phyloP scores from a whole-genome alignment of 208 protist species.

The Trypanosoma platydactyli region DNA sequence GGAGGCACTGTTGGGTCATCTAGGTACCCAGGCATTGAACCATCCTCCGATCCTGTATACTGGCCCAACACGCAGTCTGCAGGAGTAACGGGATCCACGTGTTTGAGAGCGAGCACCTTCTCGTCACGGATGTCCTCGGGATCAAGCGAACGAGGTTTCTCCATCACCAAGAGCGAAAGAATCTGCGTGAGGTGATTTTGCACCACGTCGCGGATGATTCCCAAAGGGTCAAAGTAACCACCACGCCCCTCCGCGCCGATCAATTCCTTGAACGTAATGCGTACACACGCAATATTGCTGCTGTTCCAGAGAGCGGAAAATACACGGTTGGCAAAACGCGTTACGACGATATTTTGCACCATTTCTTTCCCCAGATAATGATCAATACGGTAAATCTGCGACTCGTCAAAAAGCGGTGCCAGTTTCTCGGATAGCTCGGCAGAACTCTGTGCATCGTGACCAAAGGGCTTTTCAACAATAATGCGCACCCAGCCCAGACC shows the following conservation, averaged over 20 bases:
- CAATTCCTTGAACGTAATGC: conserved; percentile 94
- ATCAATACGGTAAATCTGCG: conserved; percentile 93
- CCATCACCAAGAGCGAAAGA: conserved; percentile 91
- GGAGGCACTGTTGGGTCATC: conserved; percentile 83
- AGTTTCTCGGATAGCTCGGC: conserved; percentile 71
- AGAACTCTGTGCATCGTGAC: conserved; percentile 79
- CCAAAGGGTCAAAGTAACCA: conserved; percentile 93
- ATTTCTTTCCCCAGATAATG: conserved; percentile 96
- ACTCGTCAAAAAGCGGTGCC: conserved; percentile 79
- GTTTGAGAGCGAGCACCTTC: conserved; percentile 87
- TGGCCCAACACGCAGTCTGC: conserved; percentile 91
- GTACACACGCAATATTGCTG: conserved; percentile 83
- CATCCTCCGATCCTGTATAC: conserved; percentile 82
- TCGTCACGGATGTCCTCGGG: conserved; percentile 89
- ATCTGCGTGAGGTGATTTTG: conserved; percentile 95
- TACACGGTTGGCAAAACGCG: conserved; percentile 92
- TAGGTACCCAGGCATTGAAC: conserved; percentile 85
- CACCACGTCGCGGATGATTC: conserved; percentile 94
- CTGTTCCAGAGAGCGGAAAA: conserved; percentile 91
- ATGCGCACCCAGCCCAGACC: conserved; percentile 75
- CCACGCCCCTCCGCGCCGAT: conserved; percentile 91
- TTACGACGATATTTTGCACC: conserved; percentile 93
- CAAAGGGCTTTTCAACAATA: conserved; percentile 95
- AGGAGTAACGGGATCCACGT: conserved; percentile 59
- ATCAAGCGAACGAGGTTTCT: conserved; percentile 81